Evolutionary conservation across 73 alveolate genomes (phyloP), one percentile per base, ranked within the genome.

Genomic region (Stentor roeselii): DNA sequence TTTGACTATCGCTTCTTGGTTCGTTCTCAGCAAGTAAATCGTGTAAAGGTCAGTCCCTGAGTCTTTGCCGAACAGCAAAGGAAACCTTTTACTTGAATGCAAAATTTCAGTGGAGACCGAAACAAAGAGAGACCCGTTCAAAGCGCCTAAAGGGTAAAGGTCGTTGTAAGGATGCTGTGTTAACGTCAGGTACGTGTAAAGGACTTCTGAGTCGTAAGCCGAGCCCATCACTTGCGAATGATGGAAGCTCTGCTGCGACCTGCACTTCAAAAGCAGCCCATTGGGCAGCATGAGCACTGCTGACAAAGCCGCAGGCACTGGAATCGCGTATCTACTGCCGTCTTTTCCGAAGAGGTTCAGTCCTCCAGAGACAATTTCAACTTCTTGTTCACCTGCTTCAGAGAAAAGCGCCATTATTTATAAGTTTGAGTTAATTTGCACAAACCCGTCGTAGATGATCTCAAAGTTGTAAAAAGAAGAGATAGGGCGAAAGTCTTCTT

Each of bases 101-200:
- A 67, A 15, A 67, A 67, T 67, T 14, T 67, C 80, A 34, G 34
- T 34, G 37, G n/a, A 27, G 21, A 40, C 34, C 21, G 50, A 30
- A 15, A 34, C 41, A 36, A 36, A 67, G 27, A 67, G 37, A 67
- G n/a, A 21, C 14, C 21, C 14, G 1, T 67, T 21, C 1, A 76
- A 21, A 37, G 15, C 34, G 27, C 89, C 89, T 21, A 91, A 60
- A 6, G 94, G 94, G 36, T 83, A 80, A n/a, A 88, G 59, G 59
- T 91, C 96, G 40, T 82, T 74, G 11, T 87, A 76, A 4, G 96
- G 96, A 42, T 91, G 96, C 83, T 82, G 78, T 3, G 88, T 83
- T 35, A 90, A 60, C 21, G 93, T 87, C 80, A 90, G 36, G 60
- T 90, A 90, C 31, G 95, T 77, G 75, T 40, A 87, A 11, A 32